Evolutionary conservation across 441 rosid genomes (phyloP), one percentile per base, ranked within the genome.

Genomic region (Erysimum cheiri): DNA sequence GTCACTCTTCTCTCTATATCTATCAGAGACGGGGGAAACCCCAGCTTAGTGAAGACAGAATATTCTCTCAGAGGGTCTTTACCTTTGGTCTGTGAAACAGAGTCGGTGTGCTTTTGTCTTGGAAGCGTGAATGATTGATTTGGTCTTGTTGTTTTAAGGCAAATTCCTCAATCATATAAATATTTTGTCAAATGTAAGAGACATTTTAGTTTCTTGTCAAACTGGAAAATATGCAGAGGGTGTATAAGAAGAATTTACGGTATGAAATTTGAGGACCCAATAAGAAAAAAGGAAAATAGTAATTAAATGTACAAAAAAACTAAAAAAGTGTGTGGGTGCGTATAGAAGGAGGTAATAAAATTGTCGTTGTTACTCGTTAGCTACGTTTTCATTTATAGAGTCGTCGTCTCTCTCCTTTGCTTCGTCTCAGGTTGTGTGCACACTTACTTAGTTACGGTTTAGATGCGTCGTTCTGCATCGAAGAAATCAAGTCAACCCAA

Each of bases 381-480:
- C 40, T 3, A 36, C 12, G 3, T 36, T 22, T 22, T 19, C 22
- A 1, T 19, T 19, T 19, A 19, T 19, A 36, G 12, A 36, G 39
- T 37, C 31, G 5, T 29, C 43, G 5, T 39, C 13, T 39, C 43
- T 37, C 41, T 39, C 13, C 12, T 39, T 39, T 39, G 43, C 14
- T 12, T 39, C 43, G 32, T 29, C 32, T 49, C 50, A 39, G 15
- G 26, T 54, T 14, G 4, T 59, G 75, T 39, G 29, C 55, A 39
- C 2, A 3, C 5, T 43, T 1, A 22, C 24, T 73, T 37, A 17
- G 32, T 70, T 66, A 61, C 64, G 41, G 39, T 76, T 40, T 8
- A 82, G 92, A 93, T 93, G 98, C 93, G 91, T 81, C 98, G 89
- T 33, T 85, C 82, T 76, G 66, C 86, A 58, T 64, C 92, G 24